These are phyloP conservation scores for Magnolia kwangsiensis DNA, from an alignment of 164 flowering plant genomes.

Conservation along the genomic window DNA sequence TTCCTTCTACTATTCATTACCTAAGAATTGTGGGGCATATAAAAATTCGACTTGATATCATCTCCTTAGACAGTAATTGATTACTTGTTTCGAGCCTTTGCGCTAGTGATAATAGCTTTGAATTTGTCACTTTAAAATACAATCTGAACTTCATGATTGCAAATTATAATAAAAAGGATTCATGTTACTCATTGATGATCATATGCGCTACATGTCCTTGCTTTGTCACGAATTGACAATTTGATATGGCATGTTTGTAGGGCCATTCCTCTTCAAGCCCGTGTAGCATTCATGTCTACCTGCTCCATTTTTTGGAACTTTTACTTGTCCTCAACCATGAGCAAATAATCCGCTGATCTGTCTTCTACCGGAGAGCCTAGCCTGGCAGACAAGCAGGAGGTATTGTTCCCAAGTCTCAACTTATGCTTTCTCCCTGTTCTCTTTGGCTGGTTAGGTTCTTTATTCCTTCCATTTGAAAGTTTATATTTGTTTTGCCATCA, in stretches of 20 bases:
- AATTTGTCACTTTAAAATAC: too few species aligned
- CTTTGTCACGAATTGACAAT: background rate
- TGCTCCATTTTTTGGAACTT: constrained; percentile 89
- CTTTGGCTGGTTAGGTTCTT: background rate
- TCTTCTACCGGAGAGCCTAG: background rate
- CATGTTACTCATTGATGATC: background rate
- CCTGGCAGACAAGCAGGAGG: background rate
- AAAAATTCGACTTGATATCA: too few species aligned
- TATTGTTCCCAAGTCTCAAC: background rate
- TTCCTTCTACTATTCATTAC: too few species aligned
- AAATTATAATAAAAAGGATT: background rate
- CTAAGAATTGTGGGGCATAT: too few species aligned
- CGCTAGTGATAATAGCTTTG: too few species aligned
- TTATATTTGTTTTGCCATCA: background rate
- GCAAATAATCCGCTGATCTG: constrained; percentile 22
- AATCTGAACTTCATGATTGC: too few species aligned
- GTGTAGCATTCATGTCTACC: constrained; percentile 87
- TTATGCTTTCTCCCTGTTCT: background rate
- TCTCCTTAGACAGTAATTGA: too few species aligned
- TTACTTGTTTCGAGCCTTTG: too few species aligned
- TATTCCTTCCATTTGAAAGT: background rate
- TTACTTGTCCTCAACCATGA: constrained; percentile 69
- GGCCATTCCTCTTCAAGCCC: constrained; percentile 81
- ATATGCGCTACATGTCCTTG: background rate
- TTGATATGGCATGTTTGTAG: constrained; percentile 24